A percentile compares a stretch with the other conserved stretches of the same genome.
Evolutionary conservation across 805 yeast genomes (phyloP).

Genomic region (Cyberlindnera xishuangbannaensis): DNA sequence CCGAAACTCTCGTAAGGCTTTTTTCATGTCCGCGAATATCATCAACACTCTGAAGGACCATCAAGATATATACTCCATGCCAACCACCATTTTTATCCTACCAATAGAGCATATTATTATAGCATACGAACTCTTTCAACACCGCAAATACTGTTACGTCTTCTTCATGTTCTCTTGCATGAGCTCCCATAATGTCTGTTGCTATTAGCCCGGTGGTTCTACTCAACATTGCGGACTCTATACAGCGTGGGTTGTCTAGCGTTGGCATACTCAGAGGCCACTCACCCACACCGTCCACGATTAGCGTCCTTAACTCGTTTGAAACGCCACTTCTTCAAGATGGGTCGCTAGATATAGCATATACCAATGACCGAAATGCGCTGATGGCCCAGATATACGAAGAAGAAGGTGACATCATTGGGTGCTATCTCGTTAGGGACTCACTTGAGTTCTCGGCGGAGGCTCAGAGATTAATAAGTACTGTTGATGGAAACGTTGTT

Average conservation of each 20-base stretch:
- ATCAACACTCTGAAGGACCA: no score
- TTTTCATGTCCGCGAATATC: background rate
- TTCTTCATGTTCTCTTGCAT: no score
- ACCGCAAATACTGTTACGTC: no score
- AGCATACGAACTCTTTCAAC: no score
- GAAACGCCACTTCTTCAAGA: conserved; percentile 7
- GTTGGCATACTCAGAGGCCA: conserved; percentile 12
- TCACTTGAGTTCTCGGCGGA: background rate
- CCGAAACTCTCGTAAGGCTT: no score
- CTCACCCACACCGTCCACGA: background rate
- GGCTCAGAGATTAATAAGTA: background rate
- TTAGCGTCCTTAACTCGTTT: conserved; percentile 9
- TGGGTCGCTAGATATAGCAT: conserved; percentile 3
- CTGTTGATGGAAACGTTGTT: conserved; percentile 1
- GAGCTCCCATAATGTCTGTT: conserved; percentile 3
- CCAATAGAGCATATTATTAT: no score
- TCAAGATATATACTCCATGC: no score
- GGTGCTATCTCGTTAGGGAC: conserved; percentile 9
- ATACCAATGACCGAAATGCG: conserved; percentile 5
- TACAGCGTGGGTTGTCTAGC: conserved; percentile 7
- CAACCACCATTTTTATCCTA: no score
- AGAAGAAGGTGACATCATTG: conserved; percentile 13
- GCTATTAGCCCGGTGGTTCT: conserved; percentile 12
- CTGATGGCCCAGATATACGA: conserved; percentile 14
- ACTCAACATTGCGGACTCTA: conserved; percentile 14